These are phyloP conservation scores for Penicillium lagena DNA, from an alignment of 495 filamentous ascomycete genomes.

Conservation along the genomic window DNA sequence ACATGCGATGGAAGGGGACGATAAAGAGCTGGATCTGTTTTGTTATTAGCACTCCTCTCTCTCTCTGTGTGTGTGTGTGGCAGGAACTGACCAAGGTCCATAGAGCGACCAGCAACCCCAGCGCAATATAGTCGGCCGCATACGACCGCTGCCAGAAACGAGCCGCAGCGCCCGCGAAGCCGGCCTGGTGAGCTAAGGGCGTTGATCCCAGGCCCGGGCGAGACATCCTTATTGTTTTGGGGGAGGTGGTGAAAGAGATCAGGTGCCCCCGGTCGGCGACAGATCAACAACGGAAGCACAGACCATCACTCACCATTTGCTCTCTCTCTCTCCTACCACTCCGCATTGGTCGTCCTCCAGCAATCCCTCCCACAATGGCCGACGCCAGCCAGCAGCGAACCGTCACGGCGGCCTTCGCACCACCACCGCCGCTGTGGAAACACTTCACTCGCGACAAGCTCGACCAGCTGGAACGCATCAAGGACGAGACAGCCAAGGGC, in stretches of 20 bases:
- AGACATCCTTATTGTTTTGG: background rate
- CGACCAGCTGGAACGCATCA: constrained; percentile 52
- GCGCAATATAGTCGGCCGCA: constrained; percentile 78
- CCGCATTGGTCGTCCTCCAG: background rate
- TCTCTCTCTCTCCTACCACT: background rate
- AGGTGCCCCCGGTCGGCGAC: background rate
- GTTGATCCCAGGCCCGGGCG: background rate
- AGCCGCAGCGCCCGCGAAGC: constrained; percentile 31
- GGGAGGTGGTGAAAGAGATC: background rate
- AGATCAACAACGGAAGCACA: constrained; percentile 1
- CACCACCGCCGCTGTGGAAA: constrained; percentile 86
- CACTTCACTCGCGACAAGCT: constrained; percentile 78
- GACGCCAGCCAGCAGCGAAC: constrained; percentile 42
- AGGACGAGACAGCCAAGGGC: constrained; percentile 36
- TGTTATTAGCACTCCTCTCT: background rate
- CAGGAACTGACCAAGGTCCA: constrained; percentile 56
- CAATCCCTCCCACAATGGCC: constrained; percentile 32
- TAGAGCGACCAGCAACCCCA: constrained; percentile 57
- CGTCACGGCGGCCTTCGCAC: constrained; percentile 62
- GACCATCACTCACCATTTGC: constrained; percentile 1
- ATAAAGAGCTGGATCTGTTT: constrained; percentile 61
- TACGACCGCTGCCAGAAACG: constrained; percentile 63
- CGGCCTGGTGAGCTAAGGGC: constrained; percentile 7
- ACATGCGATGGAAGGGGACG: constrained; percentile 79
- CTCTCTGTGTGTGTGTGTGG: background rate